These are phyloP conservation scores for Lachnellula willkommii DNA, from an alignment of 2,329 filamentous ascomycete genomes.

Conservation along the genomic window DNA sequence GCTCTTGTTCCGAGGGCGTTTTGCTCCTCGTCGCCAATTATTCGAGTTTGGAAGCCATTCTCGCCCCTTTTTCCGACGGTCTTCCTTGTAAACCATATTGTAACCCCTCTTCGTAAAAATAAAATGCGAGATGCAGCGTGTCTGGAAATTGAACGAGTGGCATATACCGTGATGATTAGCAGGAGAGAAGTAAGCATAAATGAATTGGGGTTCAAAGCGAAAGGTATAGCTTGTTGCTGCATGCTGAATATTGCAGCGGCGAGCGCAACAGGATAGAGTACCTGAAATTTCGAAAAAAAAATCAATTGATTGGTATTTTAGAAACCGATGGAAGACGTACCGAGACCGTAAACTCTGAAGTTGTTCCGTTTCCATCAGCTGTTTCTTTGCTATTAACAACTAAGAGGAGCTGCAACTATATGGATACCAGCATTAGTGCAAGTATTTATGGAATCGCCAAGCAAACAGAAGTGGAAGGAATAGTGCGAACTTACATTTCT, in stretches of 20 bases:
- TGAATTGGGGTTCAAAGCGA: not conserved
- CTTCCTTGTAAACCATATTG: not conserved
- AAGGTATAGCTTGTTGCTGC: conserved; percentile 1
- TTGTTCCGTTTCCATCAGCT: not conserved
- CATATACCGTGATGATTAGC: conserved; percentile 1
- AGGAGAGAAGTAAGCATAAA: conserved; percentile 1
- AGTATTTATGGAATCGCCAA: not conserved
- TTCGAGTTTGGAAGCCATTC: no score
- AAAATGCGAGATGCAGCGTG: not conserved
- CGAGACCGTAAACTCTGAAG: conserved; percentile 1
- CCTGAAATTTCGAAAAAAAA: not conserved
- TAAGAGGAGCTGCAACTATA: no score
- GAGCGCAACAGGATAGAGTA: conserved; percentile 5
- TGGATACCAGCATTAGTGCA: not conserved
- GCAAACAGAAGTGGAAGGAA: no score
- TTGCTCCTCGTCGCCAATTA: not conserved
- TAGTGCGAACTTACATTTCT: not conserved
- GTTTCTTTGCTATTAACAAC: not conserved
- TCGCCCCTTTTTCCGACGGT: not conserved
- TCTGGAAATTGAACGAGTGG: not conserved
- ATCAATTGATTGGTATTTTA: no score
- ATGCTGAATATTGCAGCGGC: conserved; percentile 6
- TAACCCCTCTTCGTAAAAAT: not conserved
- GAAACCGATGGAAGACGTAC: not conserved
- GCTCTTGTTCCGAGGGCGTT: not conserved